Percentiles rank a stretch among this genome's conserved stretches.
These are phyloP conservation scores for Penicillium decumbens DNA, from an alignment of 2,329 filamentous ascomycete genomes.

Conservation along the genomic window DNA sequence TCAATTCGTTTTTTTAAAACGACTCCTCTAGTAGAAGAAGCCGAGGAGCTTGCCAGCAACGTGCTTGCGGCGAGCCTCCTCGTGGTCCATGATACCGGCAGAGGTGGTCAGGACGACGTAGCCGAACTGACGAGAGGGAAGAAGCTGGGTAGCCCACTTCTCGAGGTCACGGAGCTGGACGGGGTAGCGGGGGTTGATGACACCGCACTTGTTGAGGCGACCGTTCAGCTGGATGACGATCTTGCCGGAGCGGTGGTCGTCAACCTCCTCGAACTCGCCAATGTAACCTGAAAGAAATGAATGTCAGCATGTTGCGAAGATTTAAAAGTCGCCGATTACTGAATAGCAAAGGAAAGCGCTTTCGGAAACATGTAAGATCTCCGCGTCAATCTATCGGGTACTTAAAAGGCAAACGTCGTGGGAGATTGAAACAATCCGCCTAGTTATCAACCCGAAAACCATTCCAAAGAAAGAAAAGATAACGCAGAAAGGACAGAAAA, in stretches of 20 bases:
- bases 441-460: conserved; percentile 99
- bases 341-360: conserved; percentile 40
- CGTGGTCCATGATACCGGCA: conserved; percentile 99
- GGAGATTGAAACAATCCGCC: conserved; percentile 78
- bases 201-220: conserved; percentile 98
- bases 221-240: conserved; percentile 99
- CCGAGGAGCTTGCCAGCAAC: conserved; percentile 98
- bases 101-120: conserved; percentile 99
- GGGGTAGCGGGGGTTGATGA: conserved; percentile 99
- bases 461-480: conserved; percentile 2
- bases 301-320: conserved; percentile 77
- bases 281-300: conserved; percentile 71
- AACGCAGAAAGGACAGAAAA: conserved; percentile 2
- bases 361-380: conserved; percentile 96
- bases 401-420: conserved; percentile 99
- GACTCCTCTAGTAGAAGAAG: conserved; percentile 84
- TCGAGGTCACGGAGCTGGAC: conserved; percentile 95
- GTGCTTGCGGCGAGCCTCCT: conserved; percentile 98
- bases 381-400: conserved; percentile 92
- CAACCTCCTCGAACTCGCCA: conserved; percentile 98
- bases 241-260: conserved; percentile 99
- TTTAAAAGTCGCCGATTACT: conserved; percentile 90
- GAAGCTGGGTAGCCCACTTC: conserved; percentile 99
- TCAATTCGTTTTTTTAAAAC: conserved; percentile 22
- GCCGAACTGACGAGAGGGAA: conserved; percentile 99